Evolutionary conservation across 495 filamentous ascomycete species (phyloP), one percentile per base, ranked within the genome.

Genomic region (Achaetomiella virescens): DNA sequence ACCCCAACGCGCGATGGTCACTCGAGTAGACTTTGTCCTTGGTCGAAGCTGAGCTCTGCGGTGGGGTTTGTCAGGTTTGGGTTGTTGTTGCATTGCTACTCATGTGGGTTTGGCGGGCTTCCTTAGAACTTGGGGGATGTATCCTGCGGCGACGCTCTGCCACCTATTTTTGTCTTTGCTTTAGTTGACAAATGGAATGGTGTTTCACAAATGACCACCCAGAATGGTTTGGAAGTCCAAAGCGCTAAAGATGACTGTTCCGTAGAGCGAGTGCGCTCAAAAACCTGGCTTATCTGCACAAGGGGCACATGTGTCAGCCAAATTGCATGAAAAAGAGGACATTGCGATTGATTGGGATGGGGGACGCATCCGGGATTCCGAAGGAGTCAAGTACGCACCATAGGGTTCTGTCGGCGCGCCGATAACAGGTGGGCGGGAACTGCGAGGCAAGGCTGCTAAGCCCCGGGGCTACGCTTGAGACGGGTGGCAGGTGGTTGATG

Each of bases 1-100:
- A 89, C 59, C 67, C 78, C 1, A 73, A 81, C 61, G 87, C 85
- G 36, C 65, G 69, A 18, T 82, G 83, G 71, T 78, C 83, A 66
- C 66, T 90, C 41, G 64, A 65, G 46, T 82, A 82, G 76, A 83
- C 55, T 81, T 84, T 54, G 65, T 68, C 44, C 63, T 84, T 27
- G 58, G 63, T 17, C 31, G 50, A 33, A 25, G 21, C 7, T 55
- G 47, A 40, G 21, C 25, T 18, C 15, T 14, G 12, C 14, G 31
- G 29, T 22, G 38, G 10, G 5, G 20, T 21, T 4, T 33, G 14
- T 35, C 11, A 35, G 38, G 38, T 33, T 6, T 18, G 20, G 6
- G 25, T 6, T 12, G 35, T 48, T 44, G 48, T 18, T 37, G 43
- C 33, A 35, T 33, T 36, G 20, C 18, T 48, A 42, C 11, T 7